These are phyloP conservation scores for Ustilago hordei DNA, from an alignment of 1,284 basidiomycete species.

Conservation along the genomic window DNA sequence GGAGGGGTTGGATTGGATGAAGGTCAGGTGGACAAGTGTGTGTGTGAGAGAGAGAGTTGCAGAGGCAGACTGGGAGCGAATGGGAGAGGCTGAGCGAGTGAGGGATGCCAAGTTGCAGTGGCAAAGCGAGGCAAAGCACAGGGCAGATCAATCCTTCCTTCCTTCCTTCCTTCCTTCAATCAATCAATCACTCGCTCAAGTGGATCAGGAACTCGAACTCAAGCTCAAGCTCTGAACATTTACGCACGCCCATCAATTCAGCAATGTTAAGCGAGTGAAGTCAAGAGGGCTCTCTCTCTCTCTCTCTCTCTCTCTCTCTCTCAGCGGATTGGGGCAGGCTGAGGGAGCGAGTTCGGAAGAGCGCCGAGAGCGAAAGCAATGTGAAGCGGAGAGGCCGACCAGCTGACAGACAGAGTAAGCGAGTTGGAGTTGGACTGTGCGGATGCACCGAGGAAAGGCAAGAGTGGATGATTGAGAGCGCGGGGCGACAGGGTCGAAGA, in stretches of 20 bases:
- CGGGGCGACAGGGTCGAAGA: too few relatives aligned
- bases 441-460: neutral
- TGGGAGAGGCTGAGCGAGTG: neutral
- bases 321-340: too few relatives aligned
- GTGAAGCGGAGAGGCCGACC: conserved; percentile 2
- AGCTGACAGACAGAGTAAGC: conserved; percentile 1
- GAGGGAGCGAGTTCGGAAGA: neutral
- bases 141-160: too few relatives aligned
- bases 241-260: neutral
- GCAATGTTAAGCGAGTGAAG: neutral
- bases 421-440: conserved; percentile 5
- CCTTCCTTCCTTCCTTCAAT: too few relatives aligned
- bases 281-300: neutral
- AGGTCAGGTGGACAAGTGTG: neutral
- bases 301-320: too few relatives aligned
- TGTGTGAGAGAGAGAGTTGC: conserved; percentile 9
- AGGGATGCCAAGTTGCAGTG: neutral
- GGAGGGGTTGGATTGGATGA: neutral
- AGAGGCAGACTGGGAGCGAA: neutral
- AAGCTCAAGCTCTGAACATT: neutral
- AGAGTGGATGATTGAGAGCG: neutral
- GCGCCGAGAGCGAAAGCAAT: neutral
- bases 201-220: conserved; percentile 9
- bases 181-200: neutral
- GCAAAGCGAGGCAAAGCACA: neutral